A percentile compares a stretch with the other conserved stretches of the same genome.
Evolutionary conservation across 31 red algal genomes (phyloP).

Genomic region (Pterothamnion heteromorphum): DNA sequence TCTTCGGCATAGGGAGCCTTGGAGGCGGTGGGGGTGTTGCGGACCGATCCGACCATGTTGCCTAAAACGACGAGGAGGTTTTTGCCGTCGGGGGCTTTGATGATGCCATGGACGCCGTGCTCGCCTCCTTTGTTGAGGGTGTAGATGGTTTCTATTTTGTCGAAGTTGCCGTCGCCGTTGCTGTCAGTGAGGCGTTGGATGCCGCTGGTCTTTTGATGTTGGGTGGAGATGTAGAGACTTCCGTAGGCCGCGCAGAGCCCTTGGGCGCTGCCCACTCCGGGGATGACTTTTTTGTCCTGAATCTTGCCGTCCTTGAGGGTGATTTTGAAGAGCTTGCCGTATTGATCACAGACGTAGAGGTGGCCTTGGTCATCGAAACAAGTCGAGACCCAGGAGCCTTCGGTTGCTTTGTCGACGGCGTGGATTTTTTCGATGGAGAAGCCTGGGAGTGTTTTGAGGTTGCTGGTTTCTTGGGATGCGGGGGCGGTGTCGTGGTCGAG

Average conservation of each 20-base stretch:
- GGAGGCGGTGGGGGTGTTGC: not conserved
- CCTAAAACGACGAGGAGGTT: too few species aligned
- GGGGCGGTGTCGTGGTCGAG: not conserved
- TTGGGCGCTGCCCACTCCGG: not conserved
- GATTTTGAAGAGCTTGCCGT: not conserved
- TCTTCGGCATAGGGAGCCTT: not conserved
- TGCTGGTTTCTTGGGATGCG: not conserved
- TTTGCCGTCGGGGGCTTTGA: not conserved
- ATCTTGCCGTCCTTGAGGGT: conserved; percentile 1
- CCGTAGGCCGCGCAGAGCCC: not conserved
- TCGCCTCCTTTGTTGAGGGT: not conserved
- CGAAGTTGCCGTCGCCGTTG: not conserved
- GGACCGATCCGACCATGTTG: not conserved
- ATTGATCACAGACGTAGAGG: not conserved
- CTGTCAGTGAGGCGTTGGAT: not conserved
- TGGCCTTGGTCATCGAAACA: not conserved
- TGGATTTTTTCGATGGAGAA: not conserved
- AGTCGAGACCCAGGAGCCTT: not conserved
- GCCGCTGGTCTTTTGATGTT: not conserved
- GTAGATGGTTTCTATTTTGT: not conserved
- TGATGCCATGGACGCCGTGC: not conserved
- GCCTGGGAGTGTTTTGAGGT: not conserved
- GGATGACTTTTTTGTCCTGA: not conserved
- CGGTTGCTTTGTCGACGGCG: not conserved
- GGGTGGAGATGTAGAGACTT: not conserved